Conservation (phyloP, 2,329 filamentous ascomycete genomes). For the Fusarium kyushuense region DNA sequence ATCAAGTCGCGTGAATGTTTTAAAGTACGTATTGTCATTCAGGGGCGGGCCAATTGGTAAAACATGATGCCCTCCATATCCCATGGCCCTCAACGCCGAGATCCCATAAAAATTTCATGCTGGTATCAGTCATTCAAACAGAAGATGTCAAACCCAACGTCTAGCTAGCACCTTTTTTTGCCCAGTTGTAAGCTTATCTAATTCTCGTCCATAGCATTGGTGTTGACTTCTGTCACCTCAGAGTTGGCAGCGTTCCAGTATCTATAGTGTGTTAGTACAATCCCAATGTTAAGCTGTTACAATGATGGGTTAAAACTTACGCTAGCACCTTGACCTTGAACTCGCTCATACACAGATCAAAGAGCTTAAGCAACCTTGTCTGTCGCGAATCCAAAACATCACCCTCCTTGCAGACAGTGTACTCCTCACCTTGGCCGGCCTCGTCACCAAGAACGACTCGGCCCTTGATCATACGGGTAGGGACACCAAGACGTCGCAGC, state of each 20-base stretch:
- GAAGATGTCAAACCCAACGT: constrained; percentile 46
- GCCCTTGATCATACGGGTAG: constrained; percentile 88
- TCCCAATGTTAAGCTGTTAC: neutral
- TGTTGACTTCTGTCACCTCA: constrained; percentile 68
- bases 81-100: constrained; percentile 53
- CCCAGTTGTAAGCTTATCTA: constrained; percentile 20
- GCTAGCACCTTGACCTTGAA: constrained; percentile 86
- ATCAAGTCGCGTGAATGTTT: constrained; percentile 30
- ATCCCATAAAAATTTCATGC: constrained; percentile 51
- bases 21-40: constrained; percentile 45
- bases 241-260: constrained; percentile 72
- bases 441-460: constrained; percentile 79
- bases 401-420: constrained; percentile 86
- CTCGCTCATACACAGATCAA: constrained; percentile 89
- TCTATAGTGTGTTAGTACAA: constrained; percentile 50
- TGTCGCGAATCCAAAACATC: constrained; percentile 89
- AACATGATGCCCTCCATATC: constrained; percentile 50
- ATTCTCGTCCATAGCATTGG: constrained; percentile 54
- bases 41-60: constrained; percentile 45
- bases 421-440: constrained; percentile 67
- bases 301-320: constrained; percentile 57
- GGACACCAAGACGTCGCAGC: constrained; percentile 88
- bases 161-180: constrained; percentile 45
- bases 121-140: constrained; percentile 53
- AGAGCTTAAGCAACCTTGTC: constrained; percentile 93